Evolutionary conservation across 768 basidiomycete species (phyloP), one percentile per base, ranked within the genome.

Genomic region (Agrocybe chaxingu): DNA sequence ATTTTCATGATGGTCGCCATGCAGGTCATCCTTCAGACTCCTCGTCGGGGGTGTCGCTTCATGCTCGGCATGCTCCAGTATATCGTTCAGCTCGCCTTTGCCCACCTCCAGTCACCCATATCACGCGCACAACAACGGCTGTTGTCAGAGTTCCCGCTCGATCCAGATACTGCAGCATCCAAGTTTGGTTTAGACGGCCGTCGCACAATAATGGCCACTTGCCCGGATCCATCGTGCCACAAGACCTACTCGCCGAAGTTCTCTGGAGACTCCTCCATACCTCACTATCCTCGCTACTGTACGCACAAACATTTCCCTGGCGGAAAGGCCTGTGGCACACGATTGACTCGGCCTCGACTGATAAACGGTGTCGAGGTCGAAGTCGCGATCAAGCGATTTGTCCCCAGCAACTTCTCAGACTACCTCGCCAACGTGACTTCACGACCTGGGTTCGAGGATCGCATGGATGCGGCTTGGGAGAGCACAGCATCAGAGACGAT

Each of bases 361-460:
- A 29, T 51, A 32, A 30, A 36, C 5, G 45, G 35, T 29, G 18
- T 39, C 9, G 33, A 10, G 1, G 42, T 56, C 11, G 18, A 50
- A 4, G 34, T 56, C 8, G 58, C 61, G 3, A 56, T 63, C 37
- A 63, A 61, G 43, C 48, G 48, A 3, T 63, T 53, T 32, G 47
- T 63, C 0, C 24, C 37, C 1, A 61, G 58, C 42, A 47, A 37
- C 31, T 48, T 59, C n/a, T 55, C 58, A 38, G 62, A 63, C 8
- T 73, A 66, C 53, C 16, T 69, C 4, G 63, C 50, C 0, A n/a
- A 57, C 2, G 32, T 73, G 18, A 45, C 65, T 7, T 62, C 55
- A 16, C 48, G 50, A 3, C 57, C 53, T 0, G 69, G 62, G 0
- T 59, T 64, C 10, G 66, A 70, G 45, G 52, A 56, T 2, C 48